Conservation (phyloP, 805 yeast genomes). For the Spathaspora sp. region DNA sequence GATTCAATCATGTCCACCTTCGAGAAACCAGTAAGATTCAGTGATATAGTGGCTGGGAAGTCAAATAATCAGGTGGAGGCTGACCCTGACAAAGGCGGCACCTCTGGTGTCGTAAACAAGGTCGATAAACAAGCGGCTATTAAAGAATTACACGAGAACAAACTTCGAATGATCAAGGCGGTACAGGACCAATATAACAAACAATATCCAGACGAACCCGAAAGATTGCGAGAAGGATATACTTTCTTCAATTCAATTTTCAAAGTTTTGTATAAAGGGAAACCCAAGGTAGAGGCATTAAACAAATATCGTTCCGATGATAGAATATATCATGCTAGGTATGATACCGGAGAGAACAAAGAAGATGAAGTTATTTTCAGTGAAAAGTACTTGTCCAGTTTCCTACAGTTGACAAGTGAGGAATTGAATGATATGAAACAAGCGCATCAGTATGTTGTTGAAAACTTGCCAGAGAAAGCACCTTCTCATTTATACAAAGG, state of each 20-base stretch:
- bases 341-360: constrained; percentile 23
- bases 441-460: constrained; percentile 47
- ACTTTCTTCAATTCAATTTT: constrained; percentile 42
- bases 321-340: constrained; percentile 54
- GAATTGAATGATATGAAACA: constrained; percentile 43
- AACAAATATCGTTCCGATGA: constrained; percentile 42
- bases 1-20: not conserved
- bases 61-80: not conserved
- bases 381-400: constrained; percentile 49
- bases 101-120: not conserved
- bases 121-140: not conserved
- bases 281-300: constrained; percentile 43
- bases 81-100: not conserved
- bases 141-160: not conserved
- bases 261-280: constrained; percentile 34
- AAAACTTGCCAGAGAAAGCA: constrained; percentile 38
- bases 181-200: not conserved
- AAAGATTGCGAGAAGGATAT: constrained; percentile 29
- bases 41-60: not conserved
- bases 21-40: not conserved
- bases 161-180: constrained; percentile 2
- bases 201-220: constrained; percentile 2
- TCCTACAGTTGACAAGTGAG: constrained; percentile 40
- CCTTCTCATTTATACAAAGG: constrained; percentile 38
- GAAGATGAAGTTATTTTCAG: constrained; percentile 36